These are phyloP conservation scores for Parastagonospora avenae DNA, from an alignment of 2,329 filamentous ascomycete species.

Conservation along the genomic window DNA sequence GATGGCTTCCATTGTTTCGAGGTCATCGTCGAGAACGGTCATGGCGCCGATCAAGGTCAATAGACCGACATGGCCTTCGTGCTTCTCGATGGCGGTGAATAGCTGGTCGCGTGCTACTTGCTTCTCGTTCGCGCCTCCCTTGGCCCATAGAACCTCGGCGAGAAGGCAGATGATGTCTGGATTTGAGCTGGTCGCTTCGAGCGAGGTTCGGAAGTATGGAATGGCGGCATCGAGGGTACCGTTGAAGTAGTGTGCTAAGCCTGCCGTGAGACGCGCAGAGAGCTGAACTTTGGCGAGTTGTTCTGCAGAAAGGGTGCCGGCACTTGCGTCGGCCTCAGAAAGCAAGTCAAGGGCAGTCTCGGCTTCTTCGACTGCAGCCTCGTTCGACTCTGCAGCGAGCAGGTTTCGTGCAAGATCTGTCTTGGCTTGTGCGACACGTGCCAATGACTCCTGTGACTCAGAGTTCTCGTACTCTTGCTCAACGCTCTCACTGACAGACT, in stretches of 20 bases:
- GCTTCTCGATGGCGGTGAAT: conserved; percentile 76
- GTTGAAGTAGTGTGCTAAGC: conserved; percentile 78
- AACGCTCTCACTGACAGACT: conserved; percentile 68
- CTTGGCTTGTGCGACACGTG: conserved; percentile 79
- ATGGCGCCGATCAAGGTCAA: conserved; percentile 83
- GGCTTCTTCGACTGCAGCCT: conserved; percentile 76
- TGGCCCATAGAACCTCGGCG: conserved; percentile 92
- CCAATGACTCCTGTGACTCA: conserved; percentile 75
- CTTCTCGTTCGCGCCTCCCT: conserved; percentile 74
- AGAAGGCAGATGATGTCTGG: conserved; percentile 87
- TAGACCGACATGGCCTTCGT: conserved; percentile 77
- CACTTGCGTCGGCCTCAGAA: conserved; percentile 64
- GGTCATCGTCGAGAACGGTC: conserved; percentile 78
- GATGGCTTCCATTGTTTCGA: conserved; percentile 80
- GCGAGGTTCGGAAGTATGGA: conserved; percentile 76
- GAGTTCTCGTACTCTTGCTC: conserved; percentile 85
- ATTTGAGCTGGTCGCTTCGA: conserved; percentile 75
- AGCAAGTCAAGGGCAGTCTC: conserved; percentile 81
- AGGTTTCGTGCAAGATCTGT: conserved; percentile 85
- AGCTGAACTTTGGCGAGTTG: conserved; percentile 73
- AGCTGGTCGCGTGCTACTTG: conserved; percentile 78
- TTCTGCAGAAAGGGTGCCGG: conserved; percentile 63
- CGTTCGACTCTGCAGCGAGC: conserved; percentile 69
- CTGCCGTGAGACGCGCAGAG: conserved; percentile 83
- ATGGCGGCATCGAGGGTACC: conserved; percentile 71